Evolutionary conservation across 768 basidiomycete species (phyloP).

Genomic region (Solioccasus polychromus): DNA sequence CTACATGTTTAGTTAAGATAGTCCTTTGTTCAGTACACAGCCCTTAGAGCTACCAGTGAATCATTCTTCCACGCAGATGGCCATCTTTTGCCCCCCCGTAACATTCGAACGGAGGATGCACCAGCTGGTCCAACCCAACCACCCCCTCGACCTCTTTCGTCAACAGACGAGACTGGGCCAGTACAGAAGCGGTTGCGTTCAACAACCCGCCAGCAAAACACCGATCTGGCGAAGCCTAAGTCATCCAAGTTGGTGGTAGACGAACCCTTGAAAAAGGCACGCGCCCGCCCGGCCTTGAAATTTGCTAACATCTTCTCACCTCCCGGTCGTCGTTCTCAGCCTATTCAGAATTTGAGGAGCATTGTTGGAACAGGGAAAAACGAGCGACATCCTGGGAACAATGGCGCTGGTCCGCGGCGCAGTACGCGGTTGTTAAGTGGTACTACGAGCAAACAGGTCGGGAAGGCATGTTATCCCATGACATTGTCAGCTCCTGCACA

Average conservation of each 20-base stretch:
- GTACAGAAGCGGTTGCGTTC: constrained; percentile 74
- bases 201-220: constrained; percentile 51
- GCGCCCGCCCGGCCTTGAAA: constrained; percentile 84
- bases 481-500: neutral
- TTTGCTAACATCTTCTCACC: constrained; percentile 89
- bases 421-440: constrained; percentile 71
- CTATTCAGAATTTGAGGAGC: constrained; percentile 62
- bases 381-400: constrained; percentile 42
- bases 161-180: constrained; percentile 79
- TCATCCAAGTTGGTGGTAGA: constrained; percentile 59
- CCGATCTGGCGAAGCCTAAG: constrained; percentile 50
- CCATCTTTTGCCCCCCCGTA: constrained; percentile 50
- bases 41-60: constrained; percentile 55
- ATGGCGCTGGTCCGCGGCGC: constrained; percentile 56
- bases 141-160: constrained; percentile 68
- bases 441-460: constrained; percentile 46
- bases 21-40: constrained; percentile 4
- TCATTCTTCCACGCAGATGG: constrained; percentile 52
- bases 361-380: constrained; percentile 49
- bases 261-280: constrained; percentile 85
- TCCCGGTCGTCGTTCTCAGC: constrained; percentile 76
- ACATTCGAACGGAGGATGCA: constrained; percentile 39
- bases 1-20: neutral
- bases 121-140: constrained; percentile 44
- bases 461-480: constrained; percentile 43